Conservation (phyloP, 768 basidiomycete genomes). For the Hortiboletus flavorubellus region DNA sequence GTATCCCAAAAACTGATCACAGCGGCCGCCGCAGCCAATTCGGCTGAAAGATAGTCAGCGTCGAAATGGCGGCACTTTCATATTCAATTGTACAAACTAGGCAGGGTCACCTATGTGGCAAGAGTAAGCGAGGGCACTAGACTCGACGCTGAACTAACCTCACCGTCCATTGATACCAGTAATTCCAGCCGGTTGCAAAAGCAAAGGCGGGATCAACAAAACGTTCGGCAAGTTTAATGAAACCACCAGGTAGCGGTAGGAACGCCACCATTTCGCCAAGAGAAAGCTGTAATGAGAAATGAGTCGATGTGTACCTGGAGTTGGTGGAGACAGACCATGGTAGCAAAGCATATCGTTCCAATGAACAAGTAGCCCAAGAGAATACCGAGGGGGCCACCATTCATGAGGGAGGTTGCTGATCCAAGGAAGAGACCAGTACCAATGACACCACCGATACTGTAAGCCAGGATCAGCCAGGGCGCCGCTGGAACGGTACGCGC, state of each 20-base stretch:
- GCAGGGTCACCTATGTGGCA: constrained; percentile 20
- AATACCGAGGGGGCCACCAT: constrained; percentile 47
- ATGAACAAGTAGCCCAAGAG: constrained; percentile 40
- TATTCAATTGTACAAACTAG: constrained; percentile 13
- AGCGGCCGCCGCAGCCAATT: constrained; percentile 48
- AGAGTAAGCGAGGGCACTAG: constrained; percentile 3
- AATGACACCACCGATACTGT: constrained; percentile 37
- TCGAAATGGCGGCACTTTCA: too few relatives aligned
- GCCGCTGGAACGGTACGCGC: too few relatives aligned
- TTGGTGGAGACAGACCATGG: constrained; percentile 29
- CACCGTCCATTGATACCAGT: constrained; percentile 40
- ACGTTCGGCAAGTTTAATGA: constrained; percentile 45
- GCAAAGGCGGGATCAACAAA: constrained; percentile 46
- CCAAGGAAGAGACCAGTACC: constrained; percentile 40
- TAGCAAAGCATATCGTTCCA: constrained; percentile 36
- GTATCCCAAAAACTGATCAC: constrained; percentile 48
- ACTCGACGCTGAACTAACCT: not conserved
- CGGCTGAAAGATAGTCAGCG: constrained; percentile 31
- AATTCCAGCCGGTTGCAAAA: constrained; percentile 43
- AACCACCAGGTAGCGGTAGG: constrained; percentile 44
- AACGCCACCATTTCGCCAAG: constrained; percentile 47
- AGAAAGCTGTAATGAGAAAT: constrained; percentile 21
- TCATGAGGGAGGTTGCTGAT: constrained; percentile 32
- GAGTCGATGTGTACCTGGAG: not conserved
- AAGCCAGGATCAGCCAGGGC: not conserved